Base-by-base conservation (phyloP, 2,329 filamentous ascomycete genomes). In the Botrytis deweyae region DNA sequence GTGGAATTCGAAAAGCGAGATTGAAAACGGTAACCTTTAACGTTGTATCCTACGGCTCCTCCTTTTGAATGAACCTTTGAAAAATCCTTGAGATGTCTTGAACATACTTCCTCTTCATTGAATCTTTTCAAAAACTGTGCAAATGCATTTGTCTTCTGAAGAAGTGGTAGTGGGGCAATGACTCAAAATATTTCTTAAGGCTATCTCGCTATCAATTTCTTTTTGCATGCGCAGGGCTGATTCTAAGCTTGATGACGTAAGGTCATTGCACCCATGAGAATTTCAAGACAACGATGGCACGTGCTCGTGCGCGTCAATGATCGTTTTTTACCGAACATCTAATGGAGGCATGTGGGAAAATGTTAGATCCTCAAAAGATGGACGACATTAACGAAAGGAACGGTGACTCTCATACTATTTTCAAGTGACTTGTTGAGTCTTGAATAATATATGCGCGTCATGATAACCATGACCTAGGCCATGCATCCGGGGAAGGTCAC, bases 1-100 rank as follows among this genome's bases (percentile, higher is more conserved):
- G 72, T 58, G 69, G 70, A 66, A 52, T n/a, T 36, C 46, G 73
- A 52, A 74, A 74, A 74, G 77, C 77, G 76, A 80, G 77, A 44
- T 22, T 75, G 75, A 73, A 64, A 46, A 70, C n/a, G 44, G 40
- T 49, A 68, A 64, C 22, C 58, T 74, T 73, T 75, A 78, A 67
- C 77, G 74, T 36, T 61, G 76, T 79, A 80, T 77, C 70, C 77
- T 78, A 55, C 79, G 79, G 77, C 76, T 79, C 75, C 76, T 77
- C 68, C 79, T 78, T 77, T 78, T 79, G 49, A 74, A 77, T 71
- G 74, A 75, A 76, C 78, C 76, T 70, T 65, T 72, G 49, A 74
- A 72, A 71, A 66, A 44, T 63, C n/a, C 58, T 46, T 66, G 73
- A 67, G 68, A 73, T 55, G 46, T 75, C 38, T 59, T 77, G 67